Evolutionary conservation across 352 stramenopile genomes (phyloP).

Genomic region (Saprolegnia parasitica): DNA sequence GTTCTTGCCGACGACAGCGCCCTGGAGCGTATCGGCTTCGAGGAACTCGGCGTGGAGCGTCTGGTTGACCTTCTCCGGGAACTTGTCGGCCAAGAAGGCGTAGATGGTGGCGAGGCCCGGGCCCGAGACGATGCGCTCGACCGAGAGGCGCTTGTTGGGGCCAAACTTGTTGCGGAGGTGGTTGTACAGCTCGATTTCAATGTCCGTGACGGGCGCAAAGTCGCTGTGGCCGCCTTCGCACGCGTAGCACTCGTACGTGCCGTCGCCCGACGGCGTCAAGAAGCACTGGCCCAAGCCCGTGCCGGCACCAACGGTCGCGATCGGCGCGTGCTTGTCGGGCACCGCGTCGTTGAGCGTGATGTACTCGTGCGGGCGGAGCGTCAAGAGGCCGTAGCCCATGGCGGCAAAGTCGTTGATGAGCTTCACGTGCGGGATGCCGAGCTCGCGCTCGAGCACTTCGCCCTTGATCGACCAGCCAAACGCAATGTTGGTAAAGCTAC

Average conservation of each 20-base stretch:
- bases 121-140: constrained; percentile 95
- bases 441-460: constrained; percentile 61
- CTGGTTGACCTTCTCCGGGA: constrained; percentile 78
- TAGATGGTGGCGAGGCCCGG: constrained; percentile 94
- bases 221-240: constrained; percentile 95
- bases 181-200: constrained; percentile 86
- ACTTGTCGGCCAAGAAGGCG: constrained; percentile 92
- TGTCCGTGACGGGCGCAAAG: constrained; percentile 86
- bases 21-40: constrained; percentile 57
- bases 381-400: constrained; percentile 95
- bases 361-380: constrained; percentile 90
- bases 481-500: constrained; percentile 92
- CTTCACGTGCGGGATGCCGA: constrained; percentile 81
- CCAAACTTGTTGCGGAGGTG: constrained; percentile 73
- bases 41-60: constrained; percentile 69
- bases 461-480: constrained; percentile 88
- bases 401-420: constrained; percentile 98
- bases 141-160: constrained; percentile 85
- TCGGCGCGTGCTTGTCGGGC: constrained; percentile 74
- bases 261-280: constrained; percentile 82
- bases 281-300: constrained; percentile 96
- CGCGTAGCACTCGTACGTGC: constrained; percentile 89
- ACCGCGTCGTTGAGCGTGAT: constrained; percentile 82
- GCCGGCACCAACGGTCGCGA: constrained; percentile 94
- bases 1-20: constrained; percentile 84